Evolutionary conservation across 257 asterid genomes (phyloP), one percentile per base, ranked within the genome.

Genomic region (Coffea eugenioides): DNA sequence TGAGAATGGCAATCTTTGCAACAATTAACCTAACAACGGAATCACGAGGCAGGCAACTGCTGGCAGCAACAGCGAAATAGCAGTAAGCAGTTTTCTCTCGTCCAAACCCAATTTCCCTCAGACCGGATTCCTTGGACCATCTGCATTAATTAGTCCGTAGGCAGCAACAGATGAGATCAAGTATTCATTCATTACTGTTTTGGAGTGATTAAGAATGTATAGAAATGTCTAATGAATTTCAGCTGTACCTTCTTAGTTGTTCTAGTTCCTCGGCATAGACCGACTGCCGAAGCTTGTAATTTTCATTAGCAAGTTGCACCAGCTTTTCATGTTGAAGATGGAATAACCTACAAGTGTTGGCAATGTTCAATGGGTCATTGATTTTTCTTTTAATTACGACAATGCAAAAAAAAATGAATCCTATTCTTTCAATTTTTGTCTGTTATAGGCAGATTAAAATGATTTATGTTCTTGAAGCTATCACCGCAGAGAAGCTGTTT

Each of bases 91-190:
- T 90, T 82, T 92, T 92, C 39, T 90, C 92, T 76, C 97, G 83
- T 75, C 94, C 97, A 77, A 92, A 92, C 81, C 97, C 97, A 81
- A 90, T 84, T 48, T 89, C 88, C 41, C 80, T 80, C 0, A 92
- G 89, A 8, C 92, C 84, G 81, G 86, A 84, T 80, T 87, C 84
- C 82, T 77, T 76, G 11, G 93, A 83, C 97, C 97, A 92, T 79
- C 97, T 90, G 59, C 25, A 27, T 11, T 27, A 0, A 21, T 18
- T 4, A 72, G 2, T 36, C 4, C 27, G 8, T 27, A 69, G 13
- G 16, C 23, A 27, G 27, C 34, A 31, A 31, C 34, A 31, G 0
- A 31, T 31, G 34, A 31, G 57, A 52, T 16, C 20, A 52, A 52
- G 20, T 0, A 14, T 12, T 16, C 57, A 52, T 39, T 16, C 57